A percentile compares a stretch with the other conserved stretches of the same genome.
phyloP scores from a whole-genome alignment of 2,329 filamentous ascomycete genomes.

The Mycosphaerella sp. region DNA sequence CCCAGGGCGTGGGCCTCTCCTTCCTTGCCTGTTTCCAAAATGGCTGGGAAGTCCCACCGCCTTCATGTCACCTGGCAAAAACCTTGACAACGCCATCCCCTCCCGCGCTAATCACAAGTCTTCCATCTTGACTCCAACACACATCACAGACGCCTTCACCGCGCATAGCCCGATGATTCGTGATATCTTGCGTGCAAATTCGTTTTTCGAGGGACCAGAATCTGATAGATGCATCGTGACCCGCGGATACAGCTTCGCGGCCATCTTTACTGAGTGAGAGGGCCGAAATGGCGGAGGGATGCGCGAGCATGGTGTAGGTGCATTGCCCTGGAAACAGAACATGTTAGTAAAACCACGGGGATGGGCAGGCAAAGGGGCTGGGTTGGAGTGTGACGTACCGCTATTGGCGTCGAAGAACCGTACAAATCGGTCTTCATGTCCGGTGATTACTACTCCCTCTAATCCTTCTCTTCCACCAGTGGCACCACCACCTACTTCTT shows the following conservation, averaged over 20 bases:
- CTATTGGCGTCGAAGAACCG: conserved; percentile 98
- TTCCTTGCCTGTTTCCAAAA: neutral
- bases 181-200: conserved; percentile 91
- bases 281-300: conserved; percentile 86
- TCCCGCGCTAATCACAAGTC: conserved; percentile 89
- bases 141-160: conserved; percentile 92
- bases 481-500: conserved; percentile 67
- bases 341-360: conserved; percentile 15
- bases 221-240: conserved; percentile 88
- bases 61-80: conserved; percentile 44
- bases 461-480: conserved; percentile 70
- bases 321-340: conserved; percentile 69
- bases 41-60: neutral
- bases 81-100: conserved; percentile 97
- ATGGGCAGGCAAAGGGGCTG: neutral
- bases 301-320: conserved; percentile 97
- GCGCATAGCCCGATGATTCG: conserved; percentile 85
- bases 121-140: conserved; percentile 90
- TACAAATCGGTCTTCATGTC: conserved; percentile 93
- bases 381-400: conserved; percentile 56
- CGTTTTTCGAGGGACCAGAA: conserved; percentile 98
- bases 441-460: conserved; percentile 90
- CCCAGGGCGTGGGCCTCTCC: neutral
- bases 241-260: conserved; percentile 87
- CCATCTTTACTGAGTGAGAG: conserved; percentile 90